phyloP scores from a whole-genome alignment of 2,329 filamentous ascomycete species.

The Rutstroemia sp. region DNA sequence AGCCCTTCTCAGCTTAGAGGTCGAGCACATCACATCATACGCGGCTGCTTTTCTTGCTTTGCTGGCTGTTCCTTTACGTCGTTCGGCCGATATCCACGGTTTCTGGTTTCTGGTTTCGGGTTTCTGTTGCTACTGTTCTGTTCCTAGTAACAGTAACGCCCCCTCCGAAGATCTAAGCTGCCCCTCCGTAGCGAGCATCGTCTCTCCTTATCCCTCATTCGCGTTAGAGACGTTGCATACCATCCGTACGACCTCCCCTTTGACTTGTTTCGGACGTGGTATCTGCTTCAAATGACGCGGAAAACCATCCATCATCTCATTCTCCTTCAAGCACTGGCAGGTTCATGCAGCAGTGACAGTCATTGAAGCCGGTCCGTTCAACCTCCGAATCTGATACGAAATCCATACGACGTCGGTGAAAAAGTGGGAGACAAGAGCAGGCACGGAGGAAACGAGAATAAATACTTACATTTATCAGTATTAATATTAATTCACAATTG shows the following conservation, averaged over 20 bases:
- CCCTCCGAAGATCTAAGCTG: constrained; percentile 5
- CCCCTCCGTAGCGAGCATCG: too few species aligned
- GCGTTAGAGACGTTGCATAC: neutral
- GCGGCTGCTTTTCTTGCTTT: neutral
- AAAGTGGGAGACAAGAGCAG: neutral
- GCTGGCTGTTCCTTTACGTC: neutral
- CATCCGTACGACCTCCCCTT: neutral
- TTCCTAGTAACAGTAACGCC: constrained; percentile 6
- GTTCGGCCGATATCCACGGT: neutral
- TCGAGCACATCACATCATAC: neutral
- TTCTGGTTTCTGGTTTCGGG: neutral
- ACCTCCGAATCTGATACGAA: neutral
- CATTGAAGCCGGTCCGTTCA: constrained; percentile 14
- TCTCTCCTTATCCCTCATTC: too few species aligned
- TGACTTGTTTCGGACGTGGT: neutral
- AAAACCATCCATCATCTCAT: constrained; percentile 24
- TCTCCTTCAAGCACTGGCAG: constrained; percentile 26
- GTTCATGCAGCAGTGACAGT: constrained; percentile 19
- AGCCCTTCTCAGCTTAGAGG: neutral
- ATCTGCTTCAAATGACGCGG: constrained; percentile 22
- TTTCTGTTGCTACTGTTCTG: neutral
- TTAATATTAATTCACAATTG: neutral
- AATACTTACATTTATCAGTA: constrained; percentile 1
- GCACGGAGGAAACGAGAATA: neutral
- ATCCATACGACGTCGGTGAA: neutral